Percentiles rank a stretch among this genome's conserved stretches.
Conservation (phyloP, 495 filamentous ascomycete species). For the Hyphodiscus hymeniophilus region DNA sequence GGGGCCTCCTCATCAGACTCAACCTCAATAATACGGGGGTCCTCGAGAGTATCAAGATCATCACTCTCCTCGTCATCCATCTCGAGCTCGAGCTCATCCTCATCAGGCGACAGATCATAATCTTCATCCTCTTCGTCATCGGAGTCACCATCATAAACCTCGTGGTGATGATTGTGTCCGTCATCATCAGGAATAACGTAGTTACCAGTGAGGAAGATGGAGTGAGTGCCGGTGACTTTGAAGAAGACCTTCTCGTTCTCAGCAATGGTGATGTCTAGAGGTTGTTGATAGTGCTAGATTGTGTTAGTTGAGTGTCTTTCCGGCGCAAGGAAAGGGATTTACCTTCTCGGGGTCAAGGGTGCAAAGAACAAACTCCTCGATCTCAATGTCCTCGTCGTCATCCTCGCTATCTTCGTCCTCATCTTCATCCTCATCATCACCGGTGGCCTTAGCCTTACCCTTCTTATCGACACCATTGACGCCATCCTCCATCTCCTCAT, state of each 20-base stretch:
- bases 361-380: constrained; percentile 88
- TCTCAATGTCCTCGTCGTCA: constrained; percentile 56
- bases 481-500: constrained; percentile 55
- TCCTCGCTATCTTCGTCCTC: constrained; percentile 55
- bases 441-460: constrained; percentile 71
- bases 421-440: constrained; percentile 48
- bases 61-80: constrained; percentile 69
- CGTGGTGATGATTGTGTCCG: constrained; percentile 38
- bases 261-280: constrained; percentile 83
- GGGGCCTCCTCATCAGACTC: constrained; percentile 66
- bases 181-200: constrained; percentile 62
- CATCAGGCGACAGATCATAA: constrained; percentile 75
- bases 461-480: constrained; percentile 49
- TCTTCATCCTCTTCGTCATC: constrained; percentile 56
- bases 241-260: constrained; percentile 88
- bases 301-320: constrained; percentile 23
- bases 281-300: constrained; percentile 78
- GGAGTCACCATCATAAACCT: constrained; percentile 52
- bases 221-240: constrained; percentile 81
- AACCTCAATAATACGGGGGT: constrained; percentile 78
- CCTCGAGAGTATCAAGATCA: constrained; percentile 70
- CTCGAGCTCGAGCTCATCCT: constrained; percentile 55
- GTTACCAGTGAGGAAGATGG: constrained; percentile 89
- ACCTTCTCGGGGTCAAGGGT: constrained; percentile 72
- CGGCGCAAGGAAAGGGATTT: not conserved